A percentile compares a stretch with the other conserved stretches of the same genome.
These are phyloP conservation scores for Nicotiana tabacum DNA, from an alignment of 257 asterid genomes.

Conservation along the genomic window DNA sequence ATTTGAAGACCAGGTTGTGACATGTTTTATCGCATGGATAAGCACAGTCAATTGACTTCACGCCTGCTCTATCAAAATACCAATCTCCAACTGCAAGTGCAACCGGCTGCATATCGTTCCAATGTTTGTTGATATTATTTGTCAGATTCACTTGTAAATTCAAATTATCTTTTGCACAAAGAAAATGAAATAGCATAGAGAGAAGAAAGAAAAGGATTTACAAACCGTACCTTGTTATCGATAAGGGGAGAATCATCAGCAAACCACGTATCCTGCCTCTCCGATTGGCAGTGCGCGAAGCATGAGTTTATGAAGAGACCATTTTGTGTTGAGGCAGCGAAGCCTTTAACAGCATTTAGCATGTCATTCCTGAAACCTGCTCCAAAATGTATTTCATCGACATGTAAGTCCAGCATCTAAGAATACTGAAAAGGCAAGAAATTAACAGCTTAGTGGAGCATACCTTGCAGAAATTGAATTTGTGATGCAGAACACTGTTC, in stretches of 20 bases:
- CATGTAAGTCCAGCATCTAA: background rate
- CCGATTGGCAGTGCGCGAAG: constrained; percentile 24
- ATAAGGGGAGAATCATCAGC: constrained; percentile 24
- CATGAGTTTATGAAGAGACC: constrained; percentile 24
- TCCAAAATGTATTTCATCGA: background rate
- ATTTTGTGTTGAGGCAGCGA: constrained; percentile 11
- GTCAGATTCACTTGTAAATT: background rate
- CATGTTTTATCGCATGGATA: constrained; percentile 86
- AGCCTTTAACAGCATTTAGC: constrained; percentile 12
- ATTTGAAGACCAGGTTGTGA: constrained; percentile 77
- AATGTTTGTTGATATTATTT: background rate
- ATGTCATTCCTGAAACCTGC: constrained; percentile 15
- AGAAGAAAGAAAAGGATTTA: background rate
- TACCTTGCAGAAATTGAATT: constrained; percentile 41
- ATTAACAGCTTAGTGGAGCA: background rate
- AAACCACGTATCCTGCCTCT: constrained; percentile 28
- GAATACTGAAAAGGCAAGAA: background rate
- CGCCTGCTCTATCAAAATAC: constrained; percentile 58
- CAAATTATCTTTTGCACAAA: background rate
- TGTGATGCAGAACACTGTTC: constrained; percentile 52
- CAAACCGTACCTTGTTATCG: constrained; percentile 14
- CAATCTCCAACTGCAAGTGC: constrained; percentile 91
- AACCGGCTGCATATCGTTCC: constrained; percentile 43
- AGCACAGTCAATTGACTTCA: constrained; percentile 70
- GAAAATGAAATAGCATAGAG: background rate